Evolutionary conservation across 768 basidiomycete species (phyloP).

Genomic region (Termitomyces sp.): DNA sequence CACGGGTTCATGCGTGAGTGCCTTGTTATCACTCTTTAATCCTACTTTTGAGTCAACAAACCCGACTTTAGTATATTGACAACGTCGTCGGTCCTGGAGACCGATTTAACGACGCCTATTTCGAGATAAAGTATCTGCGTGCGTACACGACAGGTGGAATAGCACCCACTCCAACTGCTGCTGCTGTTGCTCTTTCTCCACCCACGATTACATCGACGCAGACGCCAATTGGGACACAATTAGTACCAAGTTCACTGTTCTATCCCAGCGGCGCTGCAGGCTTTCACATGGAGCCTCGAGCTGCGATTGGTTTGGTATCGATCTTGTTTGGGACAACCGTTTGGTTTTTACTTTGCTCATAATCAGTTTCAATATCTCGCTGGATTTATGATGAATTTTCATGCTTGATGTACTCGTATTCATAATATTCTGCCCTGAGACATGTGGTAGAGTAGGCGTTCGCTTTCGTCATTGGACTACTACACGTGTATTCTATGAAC

Average conservation of each 20-base stretch:
- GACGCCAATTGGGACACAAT: conserved; percentile 11
- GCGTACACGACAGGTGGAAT: conserved; percentile 26
- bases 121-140: conserved; percentile 62
- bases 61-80: conserved; percentile 35
- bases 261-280: background rate
- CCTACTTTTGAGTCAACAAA: background rate
- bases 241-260: conserved; percentile 15
- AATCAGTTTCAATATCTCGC: background rate
- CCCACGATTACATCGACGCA: background rate
- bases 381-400: background rate
- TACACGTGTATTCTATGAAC: background rate
- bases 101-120: conserved; percentile 45
- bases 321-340: background rate
- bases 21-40: background rate
- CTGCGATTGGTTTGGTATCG: background rate
- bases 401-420: background rate
- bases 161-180: conserved; percentile 20
- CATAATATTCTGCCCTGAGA: background rate
- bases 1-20: conserved; percentile 28
- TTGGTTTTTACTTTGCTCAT: background rate
- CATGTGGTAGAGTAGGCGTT: background rate
- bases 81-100: conserved; percentile 41
- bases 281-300: background rate
- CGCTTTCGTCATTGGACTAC: background rate
- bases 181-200: conserved; percentile 11